These are phyloP conservation scores for Ophiosphaerella korrae DNA, from an alignment of 2,329 filamentous ascomycete genomes.

Conservation along the genomic window DNA sequence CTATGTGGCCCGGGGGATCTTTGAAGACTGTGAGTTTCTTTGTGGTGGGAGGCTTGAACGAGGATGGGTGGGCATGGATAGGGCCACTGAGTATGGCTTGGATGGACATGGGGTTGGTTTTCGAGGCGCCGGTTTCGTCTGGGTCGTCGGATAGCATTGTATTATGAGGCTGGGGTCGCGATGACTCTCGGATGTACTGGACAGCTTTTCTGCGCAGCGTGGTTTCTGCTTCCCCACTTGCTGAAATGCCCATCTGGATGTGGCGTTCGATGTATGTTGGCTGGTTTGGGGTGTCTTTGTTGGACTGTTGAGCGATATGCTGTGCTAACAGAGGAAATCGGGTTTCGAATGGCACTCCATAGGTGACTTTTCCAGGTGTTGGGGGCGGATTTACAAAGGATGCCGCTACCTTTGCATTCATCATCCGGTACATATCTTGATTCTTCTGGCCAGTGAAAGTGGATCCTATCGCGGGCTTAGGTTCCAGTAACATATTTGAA, in stretches of 20 bases:
- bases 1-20: slow-evolving; percentile 9
- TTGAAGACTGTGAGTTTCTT: slow-evolving; percentile 7
- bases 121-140: slow-evolving; percentile 5
- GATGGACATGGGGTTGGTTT: neutral
- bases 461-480: slow-evolving; percentile 9
- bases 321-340: slow-evolving; percentile 8
- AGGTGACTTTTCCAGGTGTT: neutral
- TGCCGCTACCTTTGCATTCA: slow-evolving; percentile 11
- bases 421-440: slow-evolving; percentile 22
- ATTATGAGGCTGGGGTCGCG: slow-evolving; percentile 10
- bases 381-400: neutral
- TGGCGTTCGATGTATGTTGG: slow-evolving; percentile 4
- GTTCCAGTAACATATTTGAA: slow-evolving; percentile 5
- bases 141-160: slow-evolving; percentile 11
- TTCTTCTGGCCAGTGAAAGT: slow-evolving; percentile 19
- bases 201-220: slow-evolving; percentile 20
- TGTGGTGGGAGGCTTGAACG: neutral
- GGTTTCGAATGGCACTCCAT: slow-evolving; percentile 11
- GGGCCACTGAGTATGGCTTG: too few species aligned
- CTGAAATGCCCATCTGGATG: neutral
- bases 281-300: neutral
- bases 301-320: slow-evolving; percentile 1
- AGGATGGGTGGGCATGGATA: too few species aligned
- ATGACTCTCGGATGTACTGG: slow-evolving; percentile 18
- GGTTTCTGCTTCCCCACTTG: slow-evolving; percentile 8